phyloP scores from a whole-genome alignment of 495 filamentous ascomycete genomes.

The Neurospora sp. region DNA sequence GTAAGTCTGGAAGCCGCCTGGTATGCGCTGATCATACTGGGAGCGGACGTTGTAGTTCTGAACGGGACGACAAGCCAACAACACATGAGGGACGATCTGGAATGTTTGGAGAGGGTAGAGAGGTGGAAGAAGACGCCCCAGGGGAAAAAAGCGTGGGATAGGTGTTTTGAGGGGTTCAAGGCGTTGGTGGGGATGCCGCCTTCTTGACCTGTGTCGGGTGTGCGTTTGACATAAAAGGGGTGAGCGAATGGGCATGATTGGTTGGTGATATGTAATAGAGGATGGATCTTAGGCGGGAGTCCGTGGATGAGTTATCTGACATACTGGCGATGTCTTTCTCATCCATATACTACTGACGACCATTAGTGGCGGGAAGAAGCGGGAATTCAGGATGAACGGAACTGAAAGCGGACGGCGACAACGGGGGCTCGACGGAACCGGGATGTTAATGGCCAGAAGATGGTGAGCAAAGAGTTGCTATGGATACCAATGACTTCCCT shows the following conservation, averaged over 20 bases:
- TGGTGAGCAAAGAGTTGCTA: not conserved
- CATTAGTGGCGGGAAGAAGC: not conserved
- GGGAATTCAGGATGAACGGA: not conserved
- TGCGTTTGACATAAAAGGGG: not conserved
- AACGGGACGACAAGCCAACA: constrained; percentile 57
- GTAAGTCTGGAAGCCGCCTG: constrained; percentile 44
- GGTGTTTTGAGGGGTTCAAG: constrained; percentile 37
- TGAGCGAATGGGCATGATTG: not conserved
- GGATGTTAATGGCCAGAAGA: not conserved
- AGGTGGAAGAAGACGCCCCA: constrained; percentile 33
- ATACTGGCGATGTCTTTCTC: not conserved
- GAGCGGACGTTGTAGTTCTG: constrained; percentile 49
- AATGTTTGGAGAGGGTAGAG: constrained; percentile 40
- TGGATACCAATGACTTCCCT: not conserved
- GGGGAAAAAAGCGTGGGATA: constrained; percentile 35
- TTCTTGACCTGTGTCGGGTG: not conserved
- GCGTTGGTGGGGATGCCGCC: constrained; percentile 5
- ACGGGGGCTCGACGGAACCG: not conserved
- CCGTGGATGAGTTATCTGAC: not conserved
- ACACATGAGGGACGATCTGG: constrained; percentile 59
- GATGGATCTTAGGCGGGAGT: not conserved
- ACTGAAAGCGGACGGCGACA: not conserved
- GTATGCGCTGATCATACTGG: constrained; percentile 56
- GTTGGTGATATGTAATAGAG: not conserved
- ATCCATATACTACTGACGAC: not conserved